Evolutionary conservation across 768 basidiomycete genomes (phyloP).

Genomic region (Tubosaeta sp.): DNA sequence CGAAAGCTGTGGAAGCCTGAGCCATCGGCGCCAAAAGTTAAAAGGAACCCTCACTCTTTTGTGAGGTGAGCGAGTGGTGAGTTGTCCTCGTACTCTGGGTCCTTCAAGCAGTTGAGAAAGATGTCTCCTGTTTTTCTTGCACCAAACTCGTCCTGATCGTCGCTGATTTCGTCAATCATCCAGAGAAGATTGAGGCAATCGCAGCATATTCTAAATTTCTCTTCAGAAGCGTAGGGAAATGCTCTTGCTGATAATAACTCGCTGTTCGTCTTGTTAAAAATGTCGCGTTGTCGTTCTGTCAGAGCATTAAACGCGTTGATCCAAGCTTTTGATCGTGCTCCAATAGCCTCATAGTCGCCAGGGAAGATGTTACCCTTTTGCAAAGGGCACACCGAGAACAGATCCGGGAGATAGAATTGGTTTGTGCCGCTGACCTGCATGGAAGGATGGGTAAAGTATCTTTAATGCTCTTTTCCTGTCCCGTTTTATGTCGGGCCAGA

Average conservation of each 20-base stretch:
- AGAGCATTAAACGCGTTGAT: slow-evolving; percentile 57
- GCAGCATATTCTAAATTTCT: slow-evolving; percentile 55
- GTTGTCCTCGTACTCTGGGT: slow-evolving; percentile 49
- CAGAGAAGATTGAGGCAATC: slow-evolving; percentile 62
- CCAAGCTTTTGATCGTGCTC: slow-evolving; percentile 58
- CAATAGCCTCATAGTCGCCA: slow-evolving; percentile 47
- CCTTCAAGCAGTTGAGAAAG: slow-evolving; percentile 49
- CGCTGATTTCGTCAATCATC: slow-evolving; percentile 65
- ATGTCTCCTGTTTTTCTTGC: slow-evolving; percentile 50
- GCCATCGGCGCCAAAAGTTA: neutral
- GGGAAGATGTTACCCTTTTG: slow-evolving; percentile 50
- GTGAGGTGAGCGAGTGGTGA: slow-evolving; percentile 58
- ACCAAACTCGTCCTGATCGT: slow-evolving; percentile 56
- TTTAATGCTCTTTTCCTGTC: neutral
- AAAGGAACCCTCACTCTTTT: slow-evolving; percentile 44
- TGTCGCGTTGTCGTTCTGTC: slow-evolving; percentile 52
- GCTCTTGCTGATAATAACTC: slow-evolving; percentile 59
- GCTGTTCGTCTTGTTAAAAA: slow-evolving; percentile 54
- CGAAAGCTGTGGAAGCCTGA: slow-evolving; percentile 42
- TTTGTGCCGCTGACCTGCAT: neutral
- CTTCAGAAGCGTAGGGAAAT: slow-evolving; percentile 56
- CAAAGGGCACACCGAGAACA: slow-evolving; percentile 44
- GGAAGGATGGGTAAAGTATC: neutral
- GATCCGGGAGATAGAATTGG: slow-evolving; percentile 54
- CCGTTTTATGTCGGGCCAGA: slow-evolving; percentile 7